phyloP scores from a whole-genome alignment of 225 moss, liverwort and hornwort species.

The Thuidium tamariscinum region DNA sequence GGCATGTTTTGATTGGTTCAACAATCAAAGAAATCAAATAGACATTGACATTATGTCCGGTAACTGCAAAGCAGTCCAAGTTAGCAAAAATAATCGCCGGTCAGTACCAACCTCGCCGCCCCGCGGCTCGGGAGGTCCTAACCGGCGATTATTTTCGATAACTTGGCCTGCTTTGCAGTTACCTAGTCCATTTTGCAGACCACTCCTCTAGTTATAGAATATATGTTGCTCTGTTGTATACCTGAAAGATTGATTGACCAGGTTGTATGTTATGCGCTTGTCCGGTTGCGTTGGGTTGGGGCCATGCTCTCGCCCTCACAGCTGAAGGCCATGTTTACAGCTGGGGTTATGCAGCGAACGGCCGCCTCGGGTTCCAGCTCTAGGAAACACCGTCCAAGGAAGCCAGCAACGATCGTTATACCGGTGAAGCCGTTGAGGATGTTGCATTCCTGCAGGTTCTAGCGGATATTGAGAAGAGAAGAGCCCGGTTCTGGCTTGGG shows the following conservation, averaged over 20 bases:
- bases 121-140: no score
- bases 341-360: slow-evolving; percentile 75
- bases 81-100: no score
- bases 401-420: background rate
- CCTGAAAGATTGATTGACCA: background rate
- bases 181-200: background rate
- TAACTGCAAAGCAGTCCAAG: no score
- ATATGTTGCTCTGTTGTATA: no score
- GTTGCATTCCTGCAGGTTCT: slow-evolving; percentile 11
- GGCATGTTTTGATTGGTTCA: no score
- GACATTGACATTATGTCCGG: no score
- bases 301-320: slow-evolving; percentile 77
- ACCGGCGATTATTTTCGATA: no score
- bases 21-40: no score
- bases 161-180: no score
- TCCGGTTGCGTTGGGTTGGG: slow-evolving; percentile 92
- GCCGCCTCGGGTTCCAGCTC: slow-evolving; percentile 58
- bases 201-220: background rate
- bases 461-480: slow-evolving; percentile 30
- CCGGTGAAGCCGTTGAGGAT: background rate
- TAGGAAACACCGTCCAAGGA: background rate
- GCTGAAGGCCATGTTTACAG: slow-evolving; percentile 65
- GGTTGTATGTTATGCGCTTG: background rate
- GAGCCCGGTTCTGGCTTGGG: slow-evolving; percentile 38
- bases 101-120: no score